Evolutionary conservation across 78 protist genomes (phyloP), one percentile per base, ranked within the genome.

Genomic region (Dictyostelium brefeldianum): DNA sequence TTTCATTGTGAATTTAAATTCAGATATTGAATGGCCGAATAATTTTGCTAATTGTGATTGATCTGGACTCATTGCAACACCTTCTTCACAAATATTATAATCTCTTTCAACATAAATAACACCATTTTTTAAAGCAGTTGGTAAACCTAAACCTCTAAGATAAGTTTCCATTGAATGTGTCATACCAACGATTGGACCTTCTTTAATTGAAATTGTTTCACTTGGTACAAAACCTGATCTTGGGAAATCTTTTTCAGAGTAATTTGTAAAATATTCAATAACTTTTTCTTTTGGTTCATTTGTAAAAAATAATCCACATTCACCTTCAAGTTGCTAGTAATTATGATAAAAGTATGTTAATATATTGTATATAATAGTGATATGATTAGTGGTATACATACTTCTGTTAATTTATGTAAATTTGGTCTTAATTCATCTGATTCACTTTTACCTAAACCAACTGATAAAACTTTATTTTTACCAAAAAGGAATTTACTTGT

Each of bases 281-380:
- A 87, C 92, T 22, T 80, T 74, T 29, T 80, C 95, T 48, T 71
- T 90, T n/a, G 90, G 22, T 75, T 74, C 41, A 89, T 97, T 96
- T 20, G 99, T 97, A 77, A 97, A 95, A 47, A 97, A 83, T 65
- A 98, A 80, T 1, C 98, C 98, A 56, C 96, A 89, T 57, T 95
- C 77, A 27, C 98, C 98, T 25, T 18, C 46, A 2, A 91, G 79
- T 3, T 54, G 83, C 81, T 78, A 48, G n/a, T n/a, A n/a, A n/a
- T n/a, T 64, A 5, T 22, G 14, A 36, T 36, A 3, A 36, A 54
- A 3, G 1, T 54, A 54, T 54, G 15, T 18, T 36, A 54, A 17
- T 18, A 17, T 12, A 54, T 12, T 1, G 4, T 12, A 18, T 18
- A 54, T 54, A 54, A 3, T 36, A 36, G 1, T 36, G 43, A 7